phyloP scores from a whole-genome alignment of 805 yeast species.

The Saitoella complicata region DNA sequence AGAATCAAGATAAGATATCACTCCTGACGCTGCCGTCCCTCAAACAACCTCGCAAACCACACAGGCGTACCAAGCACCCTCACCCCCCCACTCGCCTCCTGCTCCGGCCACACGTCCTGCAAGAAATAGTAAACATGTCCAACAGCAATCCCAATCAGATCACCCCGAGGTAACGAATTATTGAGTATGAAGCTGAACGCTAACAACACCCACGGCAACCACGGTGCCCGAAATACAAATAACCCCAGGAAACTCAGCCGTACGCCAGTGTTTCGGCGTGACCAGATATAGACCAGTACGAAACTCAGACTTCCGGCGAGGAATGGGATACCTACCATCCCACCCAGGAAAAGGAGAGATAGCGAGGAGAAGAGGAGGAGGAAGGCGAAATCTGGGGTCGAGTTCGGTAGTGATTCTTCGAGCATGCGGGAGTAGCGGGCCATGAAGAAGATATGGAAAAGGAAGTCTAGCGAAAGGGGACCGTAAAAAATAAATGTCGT shows the following conservation, averaged over 20 bases:
- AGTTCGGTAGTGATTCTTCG: conserved; percentile 22
- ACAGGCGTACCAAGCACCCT: no score
- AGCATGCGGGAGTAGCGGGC: conserved; percentile 26
- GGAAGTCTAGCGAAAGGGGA: conserved; percentile 23
- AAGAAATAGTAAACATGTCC: conserved; percentile 30
- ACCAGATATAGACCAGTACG: conserved; percentile 30
- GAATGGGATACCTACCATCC: conserved; percentile 20
- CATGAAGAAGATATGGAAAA: conserved; percentile 23
- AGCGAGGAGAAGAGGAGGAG: conserved; percentile 20
- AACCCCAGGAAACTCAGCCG: conserved; percentile 28
- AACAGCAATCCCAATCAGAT: conserved; percentile 25
- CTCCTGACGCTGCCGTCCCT: no score
- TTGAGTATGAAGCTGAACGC: conserved; percentile 15
- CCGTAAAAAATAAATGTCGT: conserved; percentile 30
- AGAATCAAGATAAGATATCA: no score
- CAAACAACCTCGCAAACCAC: no score
- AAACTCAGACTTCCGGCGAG: conserved; percentile 26
- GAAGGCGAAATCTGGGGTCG: conserved; percentile 27
- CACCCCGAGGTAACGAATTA: conserved; percentile 13
- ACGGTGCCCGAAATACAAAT: conserved; percentile 26
- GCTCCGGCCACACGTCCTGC: conserved; percentile 28
- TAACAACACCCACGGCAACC: conserved; percentile 28
- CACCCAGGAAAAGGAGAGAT: conserved; percentile 19
- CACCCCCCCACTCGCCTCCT: no score
- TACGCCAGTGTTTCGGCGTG: conserved; percentile 30